A percentile compares a stretch with the other conserved stretches of the same genome.
phyloP scores from a whole-genome alignment of 345 rosid genomes.

The Trapa bicornis region DNA sequence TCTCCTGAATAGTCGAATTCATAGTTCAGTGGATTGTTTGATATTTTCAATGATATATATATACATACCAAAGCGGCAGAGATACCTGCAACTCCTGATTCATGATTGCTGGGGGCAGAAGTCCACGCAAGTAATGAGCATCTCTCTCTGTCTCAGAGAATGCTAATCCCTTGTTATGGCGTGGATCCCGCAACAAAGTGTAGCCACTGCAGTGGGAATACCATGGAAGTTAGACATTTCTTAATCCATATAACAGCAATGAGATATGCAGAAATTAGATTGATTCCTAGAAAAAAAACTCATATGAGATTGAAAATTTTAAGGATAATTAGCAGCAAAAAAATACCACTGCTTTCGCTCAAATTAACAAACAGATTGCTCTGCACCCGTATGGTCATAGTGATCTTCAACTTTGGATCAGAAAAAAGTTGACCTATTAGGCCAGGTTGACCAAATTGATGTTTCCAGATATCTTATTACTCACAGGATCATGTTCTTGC shows the following conservation, averaged over 20 bases:
- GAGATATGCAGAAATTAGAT: not conserved
- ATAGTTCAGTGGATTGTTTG: not conserved
- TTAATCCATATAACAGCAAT: too few relatives aligned
- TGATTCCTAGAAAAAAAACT: not conserved
- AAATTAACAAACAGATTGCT: not conserved
- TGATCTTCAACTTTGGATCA: not conserved
- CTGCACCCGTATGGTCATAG: not conserved
- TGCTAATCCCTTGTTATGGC: conserved; percentile 84
- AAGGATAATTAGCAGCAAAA: not conserved
- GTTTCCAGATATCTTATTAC: too few relatives aligned
- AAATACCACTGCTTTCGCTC: not conserved
- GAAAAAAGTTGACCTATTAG: not conserved
- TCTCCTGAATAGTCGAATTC: conserved; percentile 37
- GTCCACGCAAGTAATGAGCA: conserved; percentile 84
- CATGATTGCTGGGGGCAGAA: conserved; percentile 64
- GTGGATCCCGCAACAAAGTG: conserved; percentile 75
- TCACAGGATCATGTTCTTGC: not conserved
- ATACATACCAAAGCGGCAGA: not conserved
- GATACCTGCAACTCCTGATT: conserved; percentile 78
- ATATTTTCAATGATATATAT: not conserved
- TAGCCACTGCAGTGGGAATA: conserved; percentile 46
- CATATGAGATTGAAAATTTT: not conserved
- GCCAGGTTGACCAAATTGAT: not conserved
- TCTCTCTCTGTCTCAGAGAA: conserved; percentile 79
- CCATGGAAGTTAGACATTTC: not conserved